These are phyloP conservation scores for Picea sitchensis DNA, from an alignment of 75 land plant species.

Conservation along the genomic window DNA sequence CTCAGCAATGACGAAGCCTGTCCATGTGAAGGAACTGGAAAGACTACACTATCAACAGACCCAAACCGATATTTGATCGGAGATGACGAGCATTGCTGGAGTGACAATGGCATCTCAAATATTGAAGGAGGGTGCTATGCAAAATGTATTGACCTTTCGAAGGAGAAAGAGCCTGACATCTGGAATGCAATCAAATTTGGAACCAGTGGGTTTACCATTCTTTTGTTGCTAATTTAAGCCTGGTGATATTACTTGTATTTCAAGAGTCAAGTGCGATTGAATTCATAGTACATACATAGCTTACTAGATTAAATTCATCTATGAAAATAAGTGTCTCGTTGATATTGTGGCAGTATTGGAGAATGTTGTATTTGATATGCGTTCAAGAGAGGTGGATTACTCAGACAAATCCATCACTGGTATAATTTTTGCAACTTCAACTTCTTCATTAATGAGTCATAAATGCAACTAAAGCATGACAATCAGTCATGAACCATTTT, in stretches of 20 bases:
- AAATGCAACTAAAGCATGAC: neutral
- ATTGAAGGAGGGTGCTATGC: conserved; percentile 55
- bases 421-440: conserved; percentile 1
- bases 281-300: neutral
- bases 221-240: neutral
- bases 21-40: conserved; percentile 32
- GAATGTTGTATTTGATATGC: conserved; percentile 47
- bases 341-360: conserved; percentile 32
- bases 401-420: conserved; percentile 39
- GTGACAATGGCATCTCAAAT: conserved; percentile 49
- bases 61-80: conserved; percentile 45
- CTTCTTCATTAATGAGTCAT: neutral
- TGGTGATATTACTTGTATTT: neutral
- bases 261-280: neutral
- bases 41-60: conserved; percentile 51
- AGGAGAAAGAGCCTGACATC: conserved; percentile 49
- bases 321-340: neutral
- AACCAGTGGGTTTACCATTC: conserved; percentile 15
- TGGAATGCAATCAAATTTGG: conserved; percentile 57
- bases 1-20: neutral
- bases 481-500: neutral
- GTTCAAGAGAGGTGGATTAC: conserved; percentile 37
- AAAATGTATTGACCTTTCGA: conserved; percentile 38
- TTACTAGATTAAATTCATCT: neutral
- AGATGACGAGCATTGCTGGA: conserved; percentile 57